A percentile compares a stretch with the other conserved stretches of the same genome.
phyloP scores from a whole-genome alignment of 2,329 filamentous ascomycete species.

The Diplocarpon rosae region DNA sequence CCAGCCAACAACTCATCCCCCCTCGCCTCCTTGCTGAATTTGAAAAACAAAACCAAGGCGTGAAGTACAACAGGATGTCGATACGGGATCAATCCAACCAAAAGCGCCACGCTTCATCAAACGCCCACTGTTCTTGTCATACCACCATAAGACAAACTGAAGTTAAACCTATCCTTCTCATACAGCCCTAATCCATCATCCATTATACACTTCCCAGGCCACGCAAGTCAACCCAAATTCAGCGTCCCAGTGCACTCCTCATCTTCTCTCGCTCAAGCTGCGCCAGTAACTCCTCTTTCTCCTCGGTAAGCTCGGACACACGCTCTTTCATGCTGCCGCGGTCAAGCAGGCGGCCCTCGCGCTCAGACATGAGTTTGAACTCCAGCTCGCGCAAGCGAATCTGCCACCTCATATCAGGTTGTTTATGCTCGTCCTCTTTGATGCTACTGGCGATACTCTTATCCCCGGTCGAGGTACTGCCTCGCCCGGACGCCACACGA shows the following conservation, averaged over 20 bases:
- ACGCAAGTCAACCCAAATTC: not conserved
- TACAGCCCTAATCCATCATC: too few relatives aligned
- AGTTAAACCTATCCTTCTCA: too few relatives aligned
- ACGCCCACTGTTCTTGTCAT: too few relatives aligned
- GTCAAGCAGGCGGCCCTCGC: conserved; percentile 77
- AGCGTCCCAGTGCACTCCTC: conserved; percentile 10
- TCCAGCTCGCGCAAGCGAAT: conserved; percentile 80
- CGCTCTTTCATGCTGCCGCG: conserved; percentile 72
- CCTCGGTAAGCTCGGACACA: conserved; percentile 61
- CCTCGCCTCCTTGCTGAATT: too few relatives aligned
- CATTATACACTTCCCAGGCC: too few relatives aligned
- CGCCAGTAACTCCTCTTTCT: conserved; percentile 59
- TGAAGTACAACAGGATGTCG: too few relatives aligned
- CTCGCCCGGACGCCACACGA: conserved; percentile 35
- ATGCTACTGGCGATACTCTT: conserved; percentile 1
- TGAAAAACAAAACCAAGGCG: too few relatives aligned
- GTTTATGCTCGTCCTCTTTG: conserved; percentile 40
- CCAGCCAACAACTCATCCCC: too few relatives aligned
- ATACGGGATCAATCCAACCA: too few relatives aligned
- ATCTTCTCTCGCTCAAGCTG: conserved; percentile 38
- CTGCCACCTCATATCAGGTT: conserved; percentile 62
- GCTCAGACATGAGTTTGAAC: conserved; percentile 75
- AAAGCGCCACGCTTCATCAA: too few relatives aligned
- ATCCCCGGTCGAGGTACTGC: conserved; percentile 3
- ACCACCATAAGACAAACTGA: too few relatives aligned